Evolutionary conservation across 2,329 filamentous ascomycete genomes (phyloP).

Genomic region (Fusarium decemcellulare): DNA sequence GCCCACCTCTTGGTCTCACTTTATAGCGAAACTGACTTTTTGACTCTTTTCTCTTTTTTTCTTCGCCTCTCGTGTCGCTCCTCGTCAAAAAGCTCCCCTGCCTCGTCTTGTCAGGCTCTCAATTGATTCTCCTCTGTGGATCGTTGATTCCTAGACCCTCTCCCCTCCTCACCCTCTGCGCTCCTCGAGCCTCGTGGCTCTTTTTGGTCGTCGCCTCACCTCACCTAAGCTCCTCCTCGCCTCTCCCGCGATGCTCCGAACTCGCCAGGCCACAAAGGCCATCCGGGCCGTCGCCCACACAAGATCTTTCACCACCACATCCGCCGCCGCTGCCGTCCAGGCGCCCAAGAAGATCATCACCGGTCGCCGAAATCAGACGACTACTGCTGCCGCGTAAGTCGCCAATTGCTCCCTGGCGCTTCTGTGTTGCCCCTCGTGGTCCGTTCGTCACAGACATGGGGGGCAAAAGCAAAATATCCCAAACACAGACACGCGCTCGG

Average conservation of each 20-base stretch:
- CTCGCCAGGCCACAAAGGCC: constrained; percentile 53
- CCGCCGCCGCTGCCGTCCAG: constrained; percentile 54
- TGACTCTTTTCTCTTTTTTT: constrained; percentile 19
- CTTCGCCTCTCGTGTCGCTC: constrained; percentile 21
- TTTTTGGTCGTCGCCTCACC: constrained; percentile 12
- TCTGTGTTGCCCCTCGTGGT: constrained; percentile 33
- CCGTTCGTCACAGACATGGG: constrained; percentile 7
- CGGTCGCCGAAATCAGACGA: constrained; percentile 28
- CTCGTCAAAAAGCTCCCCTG: constrained; percentile 19
- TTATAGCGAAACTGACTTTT: constrained; percentile 28
- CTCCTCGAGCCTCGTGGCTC: constrained; percentile 29
- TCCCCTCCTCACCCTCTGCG: constrained; percentile 15
- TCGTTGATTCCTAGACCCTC: constrained; percentile 18
- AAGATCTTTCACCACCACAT: constrained; percentile 58
- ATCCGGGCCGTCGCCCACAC: constrained; percentile 60
- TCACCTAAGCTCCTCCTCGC: constrained; percentile 25
- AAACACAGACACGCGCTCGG: constrained; percentile 8
- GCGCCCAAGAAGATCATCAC: constrained; percentile 32
- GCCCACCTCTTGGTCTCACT: constrained; percentile 25
- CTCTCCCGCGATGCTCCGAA: constrained; percentile 31
- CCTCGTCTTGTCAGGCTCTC: constrained; percentile 19
- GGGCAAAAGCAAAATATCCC: constrained; percentile 2
- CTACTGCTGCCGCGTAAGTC: constrained; percentile 66
- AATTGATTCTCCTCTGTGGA: constrained; percentile 31
- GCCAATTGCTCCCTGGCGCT: constrained; percentile 4